Conservation (phyloP, 371 early-diverging fungal species). For the Dichotomocladium elegans region DNA sequence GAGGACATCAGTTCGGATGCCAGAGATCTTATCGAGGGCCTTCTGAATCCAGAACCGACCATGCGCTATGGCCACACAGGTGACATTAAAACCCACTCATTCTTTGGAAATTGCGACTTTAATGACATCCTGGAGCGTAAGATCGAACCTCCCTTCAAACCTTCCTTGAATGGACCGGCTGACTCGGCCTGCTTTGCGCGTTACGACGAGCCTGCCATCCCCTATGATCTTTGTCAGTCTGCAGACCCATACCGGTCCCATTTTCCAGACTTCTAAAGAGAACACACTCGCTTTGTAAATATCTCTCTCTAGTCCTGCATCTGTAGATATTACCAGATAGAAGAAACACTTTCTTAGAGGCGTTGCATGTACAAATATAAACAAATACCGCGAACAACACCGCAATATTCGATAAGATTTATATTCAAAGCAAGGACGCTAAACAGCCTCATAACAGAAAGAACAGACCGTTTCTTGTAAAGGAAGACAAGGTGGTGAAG, state of each 20-base stretch:
- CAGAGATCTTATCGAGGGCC: conserved; percentile 84
- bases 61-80: conserved; percentile 84
- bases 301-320: no score
- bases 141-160: conserved; percentile 88
- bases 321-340: no score
- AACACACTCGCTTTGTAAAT: no score
- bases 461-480: no score
- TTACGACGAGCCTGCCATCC: conserved; percentile 79
- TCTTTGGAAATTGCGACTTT: conserved; percentile 96
- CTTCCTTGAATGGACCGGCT: conserved; percentile 76
- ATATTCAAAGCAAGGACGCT: no score
- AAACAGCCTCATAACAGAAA: no score
- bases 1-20: conserved; percentile 82
- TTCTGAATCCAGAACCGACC: conserved; percentile 83
- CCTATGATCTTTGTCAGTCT: conserved; percentile 42
- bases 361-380: no score
- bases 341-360: no score
- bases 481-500: no score
- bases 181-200: conserved; percentile 93
- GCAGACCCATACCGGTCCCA: conserved; percentile 31
- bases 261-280: conserved; percentile 43
- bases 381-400: no score
- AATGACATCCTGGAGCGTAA: conserved; percentile 65
- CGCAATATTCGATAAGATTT: no score
- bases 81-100: conserved; percentile 91